phyloP scores from a whole-genome alignment of 345 rosid species.

The Microthlaspi erraticum region DNA sequence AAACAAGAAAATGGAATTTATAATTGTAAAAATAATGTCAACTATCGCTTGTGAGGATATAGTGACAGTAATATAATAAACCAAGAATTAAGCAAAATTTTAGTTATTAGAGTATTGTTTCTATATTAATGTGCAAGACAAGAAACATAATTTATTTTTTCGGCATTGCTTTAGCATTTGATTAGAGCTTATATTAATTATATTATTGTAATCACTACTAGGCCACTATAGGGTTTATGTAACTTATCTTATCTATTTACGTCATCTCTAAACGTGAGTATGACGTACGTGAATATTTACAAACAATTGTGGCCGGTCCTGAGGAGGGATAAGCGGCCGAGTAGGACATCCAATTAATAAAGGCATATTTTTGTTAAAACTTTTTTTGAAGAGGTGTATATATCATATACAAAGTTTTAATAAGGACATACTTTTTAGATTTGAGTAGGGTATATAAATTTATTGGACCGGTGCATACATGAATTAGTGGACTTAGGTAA shows the following conservation, averaged over 20 bases:
- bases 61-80: not conserved
- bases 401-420: no score
- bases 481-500: no score
- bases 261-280: constrained; percentile 11
- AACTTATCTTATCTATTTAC: constrained; percentile 17
- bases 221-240: constrained; percentile 22
- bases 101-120: constrained; percentile 3
- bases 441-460: no score
- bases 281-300: constrained; percentile 23
- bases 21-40: not conserved
- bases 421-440: no score
- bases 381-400: no score
- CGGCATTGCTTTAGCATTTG: constrained; percentile 18
- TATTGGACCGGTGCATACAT: no score
- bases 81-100: constrained; percentile 16
- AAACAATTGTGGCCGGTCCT: no score
- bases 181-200: constrained; percentile 9
- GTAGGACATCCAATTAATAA: no score
- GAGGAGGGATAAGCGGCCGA: no score
- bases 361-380: no score
- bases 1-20: not conserved
- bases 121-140: constrained; percentile 34
- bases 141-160: constrained; percentile 17
- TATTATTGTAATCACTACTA: constrained; percentile 16
- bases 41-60: not conserved